phyloP scores from a whole-genome alignment of 1,139 yeast genomes.

The Pneumocystis canis region DNA sequence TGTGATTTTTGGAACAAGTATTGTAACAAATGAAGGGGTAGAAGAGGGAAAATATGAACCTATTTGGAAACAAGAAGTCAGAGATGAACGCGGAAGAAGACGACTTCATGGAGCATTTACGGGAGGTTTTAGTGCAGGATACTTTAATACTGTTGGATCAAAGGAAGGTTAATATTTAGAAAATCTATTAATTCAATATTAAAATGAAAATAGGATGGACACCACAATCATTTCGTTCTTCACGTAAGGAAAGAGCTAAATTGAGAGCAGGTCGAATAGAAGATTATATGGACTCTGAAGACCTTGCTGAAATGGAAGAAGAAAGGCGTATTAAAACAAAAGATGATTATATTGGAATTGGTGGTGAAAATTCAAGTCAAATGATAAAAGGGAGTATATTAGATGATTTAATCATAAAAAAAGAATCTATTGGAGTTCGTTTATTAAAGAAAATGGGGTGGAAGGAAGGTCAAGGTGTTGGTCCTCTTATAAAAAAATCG shows the following conservation, averaged over 20 bases:
- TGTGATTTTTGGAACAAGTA: background rate
- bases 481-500: constrained; percentile 11
- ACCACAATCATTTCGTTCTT: constrained; percentile 20
- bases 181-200: background rate
- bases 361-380: constrained; percentile 1
- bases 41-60: constrained; percentile 7
- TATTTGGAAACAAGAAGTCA: constrained; percentile 17
- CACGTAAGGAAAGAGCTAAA: constrained; percentile 17
- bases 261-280: constrained; percentile 15
- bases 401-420: background rate
- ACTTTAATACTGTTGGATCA: constrained; percentile 25
- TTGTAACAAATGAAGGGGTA: background rate
- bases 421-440: constrained; percentile 14
- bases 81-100: constrained; percentile 17
- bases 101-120: constrained; percentile 26
- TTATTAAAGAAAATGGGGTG: constrained; percentile 20
- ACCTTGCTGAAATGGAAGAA: constrained; percentile 19
- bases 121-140: constrained; percentile 27
- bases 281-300: constrained; percentile 26
- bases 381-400: background rate
- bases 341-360: constrained; percentile 3
- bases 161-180: constrained; percentile 18
- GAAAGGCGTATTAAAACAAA: constrained; percentile 10
- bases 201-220: constrained; percentile 20
- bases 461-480: constrained; percentile 21